Conservation (phyloP, 768 basidiomycete genomes). For the Tricholoma terreum region DNA sequence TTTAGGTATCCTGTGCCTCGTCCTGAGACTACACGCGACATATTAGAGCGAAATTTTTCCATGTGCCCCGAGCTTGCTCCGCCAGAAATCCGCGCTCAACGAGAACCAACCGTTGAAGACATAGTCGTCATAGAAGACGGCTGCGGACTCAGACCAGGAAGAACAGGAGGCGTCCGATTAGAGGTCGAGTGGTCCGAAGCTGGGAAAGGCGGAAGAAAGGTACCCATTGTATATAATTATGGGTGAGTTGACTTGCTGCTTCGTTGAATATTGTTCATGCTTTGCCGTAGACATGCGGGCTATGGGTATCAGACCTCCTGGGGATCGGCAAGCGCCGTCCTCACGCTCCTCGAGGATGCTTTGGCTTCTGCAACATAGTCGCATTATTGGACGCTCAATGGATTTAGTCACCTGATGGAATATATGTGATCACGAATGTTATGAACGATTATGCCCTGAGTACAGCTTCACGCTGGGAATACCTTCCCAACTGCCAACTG, state of each 20-base stretch:
- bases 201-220: slow-evolving; percentile 20
- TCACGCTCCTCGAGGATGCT: slow-evolving; percentile 44
- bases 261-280: neutral
- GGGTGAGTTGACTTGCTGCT: slow-evolving; percentile 42
- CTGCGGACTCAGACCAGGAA: slow-evolving; percentile 61
- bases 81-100: slow-evolving; percentile 44
- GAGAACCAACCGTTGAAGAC: slow-evolving; percentile 49
- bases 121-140: slow-evolving; percentile 49
- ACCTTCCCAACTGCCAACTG: no score
- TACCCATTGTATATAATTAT: slow-evolving; percentile 60
- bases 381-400: no score
- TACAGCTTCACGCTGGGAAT: no score
- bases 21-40: slow-evolving; percentile 56
- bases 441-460: no score
- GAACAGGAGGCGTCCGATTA: slow-evolving; percentile 67
- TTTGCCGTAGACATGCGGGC: slow-evolving; percentile 51
- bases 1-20: slow-evolving; percentile 65
- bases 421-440: no score
- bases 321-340: slow-evolving; percentile 55
- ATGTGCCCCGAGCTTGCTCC: slow-evolving; percentile 58
- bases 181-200: slow-evolving; percentile 44
- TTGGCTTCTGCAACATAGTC: neutral
- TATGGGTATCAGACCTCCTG: slow-evolving; percentile 67
- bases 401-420: no score
- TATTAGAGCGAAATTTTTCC: slow-evolving; percentile 49